Conservation (phyloP, 768 basidiomycete species). For the Cyclocybe cylindracea region DNA sequence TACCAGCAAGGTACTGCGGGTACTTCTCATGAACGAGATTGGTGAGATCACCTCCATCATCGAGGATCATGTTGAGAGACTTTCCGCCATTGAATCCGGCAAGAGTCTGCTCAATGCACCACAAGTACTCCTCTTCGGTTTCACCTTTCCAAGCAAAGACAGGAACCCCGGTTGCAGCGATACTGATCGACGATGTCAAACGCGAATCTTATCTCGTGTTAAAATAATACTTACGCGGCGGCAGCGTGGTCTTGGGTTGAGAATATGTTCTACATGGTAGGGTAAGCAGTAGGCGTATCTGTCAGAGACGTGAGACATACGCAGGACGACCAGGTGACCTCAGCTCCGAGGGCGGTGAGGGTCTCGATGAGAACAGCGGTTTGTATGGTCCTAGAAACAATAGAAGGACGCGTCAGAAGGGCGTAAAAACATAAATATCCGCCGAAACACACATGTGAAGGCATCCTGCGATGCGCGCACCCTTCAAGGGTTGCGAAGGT, state of each 20-base stretch:
- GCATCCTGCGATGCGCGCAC: conserved; percentile 96
- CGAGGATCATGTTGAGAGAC: conserved; percentile 96
- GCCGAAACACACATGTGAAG: conserved; percentile 80
- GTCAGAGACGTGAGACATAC: conserved; percentile 44
- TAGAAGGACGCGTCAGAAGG: conserved; percentile 6
- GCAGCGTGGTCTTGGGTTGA: conserved; percentile 99
- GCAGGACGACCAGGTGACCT: conserved; percentile 99
- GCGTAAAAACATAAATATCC: conserved; percentile 1
- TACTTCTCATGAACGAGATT: conserved; percentile 94
- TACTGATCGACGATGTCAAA: conserved; percentile 44
- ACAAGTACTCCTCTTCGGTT: conserved; percentile 96
- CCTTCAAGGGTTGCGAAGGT: conserved; percentile 81
- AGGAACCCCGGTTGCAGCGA: conserved; percentile 97
- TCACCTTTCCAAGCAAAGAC: conserved; percentile 99
- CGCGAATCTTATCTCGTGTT: neutral
- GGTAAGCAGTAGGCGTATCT: neutral
- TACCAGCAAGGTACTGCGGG: conserved; percentile 84
- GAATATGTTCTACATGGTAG: conserved; percentile 82
- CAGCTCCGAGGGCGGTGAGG: conserved; percentile 90
- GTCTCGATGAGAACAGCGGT: conserved; percentile 99
- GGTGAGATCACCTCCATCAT: conserved; percentile 98
- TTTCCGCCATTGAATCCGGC: conserved; percentile 83
- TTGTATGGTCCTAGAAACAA: conserved; percentile 83
- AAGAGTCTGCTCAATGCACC: conserved; percentile 98
- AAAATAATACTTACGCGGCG: conserved; percentile 69